A percentile compares a stretch with the other conserved stretches of the same genome.
Evolutionary conservation across 176 grass and related monocot genomes (phyloP).

Genomic region (Otatea glauca): DNA sequence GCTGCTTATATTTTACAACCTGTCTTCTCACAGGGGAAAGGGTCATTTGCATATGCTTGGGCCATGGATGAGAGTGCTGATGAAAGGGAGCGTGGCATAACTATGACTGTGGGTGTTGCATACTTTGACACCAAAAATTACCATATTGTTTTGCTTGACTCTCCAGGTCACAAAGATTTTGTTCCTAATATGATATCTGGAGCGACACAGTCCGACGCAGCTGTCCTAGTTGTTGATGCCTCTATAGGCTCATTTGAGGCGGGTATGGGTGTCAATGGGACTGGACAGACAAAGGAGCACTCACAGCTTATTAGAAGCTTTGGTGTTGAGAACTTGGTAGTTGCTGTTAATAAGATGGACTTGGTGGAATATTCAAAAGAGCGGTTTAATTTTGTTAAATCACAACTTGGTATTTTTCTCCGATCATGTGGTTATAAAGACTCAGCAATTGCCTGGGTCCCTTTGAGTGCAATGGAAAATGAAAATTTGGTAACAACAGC

Average conservation of each 20-base stretch:
- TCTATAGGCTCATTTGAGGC: conserved; percentile 87
- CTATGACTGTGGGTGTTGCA: conserved; percentile 78
- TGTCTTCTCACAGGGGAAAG: conserved; percentile 66
- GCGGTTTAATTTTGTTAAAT: conserved; percentile 67
- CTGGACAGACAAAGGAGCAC: conserved; percentile 91
- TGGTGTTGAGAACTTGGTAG: conserved; percentile 81
- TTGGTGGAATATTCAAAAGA: conserved; percentile 65
- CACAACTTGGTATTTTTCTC: conserved; percentile 71
- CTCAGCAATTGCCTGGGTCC: conserved; percentile 68
- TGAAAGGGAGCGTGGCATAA: conserved; percentile 83
- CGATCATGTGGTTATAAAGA: conserved; percentile 87
- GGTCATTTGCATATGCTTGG: conserved; percentile 94
- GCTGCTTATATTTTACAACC: conserved; percentile 13
- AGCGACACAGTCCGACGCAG: conserved; percentile 78
- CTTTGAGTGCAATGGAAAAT: conserved; percentile 80
- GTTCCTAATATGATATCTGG: conserved; percentile 94
- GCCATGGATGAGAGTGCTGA: conserved; percentile 79
- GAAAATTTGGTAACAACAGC: conserved; percentile 64
- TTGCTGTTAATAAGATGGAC: conserved; percentile 96
- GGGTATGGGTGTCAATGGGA: conserved; percentile 68
- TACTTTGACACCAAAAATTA: conserved; percentile 79
- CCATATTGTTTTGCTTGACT: conserved; percentile 75
- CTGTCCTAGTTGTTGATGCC: conserved; percentile 85
- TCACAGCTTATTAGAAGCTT: conserved; percentile 87
- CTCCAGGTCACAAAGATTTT: conserved; percentile 93